Conservation (phyloP, 495 filamentous ascomycete genomes). For the Pseudomonodictys pantanalensis region DNA sequence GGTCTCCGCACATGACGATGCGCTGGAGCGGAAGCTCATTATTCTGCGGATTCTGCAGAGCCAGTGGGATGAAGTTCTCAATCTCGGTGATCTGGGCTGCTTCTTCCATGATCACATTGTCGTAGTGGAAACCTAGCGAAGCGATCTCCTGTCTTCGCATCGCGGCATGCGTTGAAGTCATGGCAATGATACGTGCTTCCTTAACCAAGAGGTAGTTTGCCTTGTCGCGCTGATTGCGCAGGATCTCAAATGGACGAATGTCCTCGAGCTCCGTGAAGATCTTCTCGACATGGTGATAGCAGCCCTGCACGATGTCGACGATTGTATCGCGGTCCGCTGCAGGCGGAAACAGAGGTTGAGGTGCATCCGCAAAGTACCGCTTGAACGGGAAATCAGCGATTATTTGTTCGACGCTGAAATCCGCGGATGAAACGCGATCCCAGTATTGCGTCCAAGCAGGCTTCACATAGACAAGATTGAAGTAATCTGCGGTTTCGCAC, state of each 20-base stretch:
- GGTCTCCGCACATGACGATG: slow-evolving; percentile 90
- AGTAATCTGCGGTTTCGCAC: slow-evolving; percentile 95
- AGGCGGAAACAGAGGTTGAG: slow-evolving; percentile 75
- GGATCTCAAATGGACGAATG: slow-evolving; percentile 90
- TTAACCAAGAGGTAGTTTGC: slow-evolving; percentile 94
- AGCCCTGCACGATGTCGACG: slow-evolving; percentile 77
- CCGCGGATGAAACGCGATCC: slow-evolving; percentile 49
- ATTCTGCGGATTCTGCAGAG: slow-evolving; percentile 76
- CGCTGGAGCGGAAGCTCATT: slow-evolving; percentile 76
- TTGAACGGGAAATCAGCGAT: slow-evolving; percentile 85
- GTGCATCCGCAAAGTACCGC: slow-evolving; percentile 80
- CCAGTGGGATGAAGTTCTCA: slow-evolving; percentile 91
- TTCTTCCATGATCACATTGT: slow-evolving; percentile 99
- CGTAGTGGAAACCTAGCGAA: slow-evolving; percentile 88
- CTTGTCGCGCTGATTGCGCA: slow-evolving; percentile 81
- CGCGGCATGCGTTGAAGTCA: slow-evolving; percentile 98
- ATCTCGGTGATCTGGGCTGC: slow-evolving; percentile 97
- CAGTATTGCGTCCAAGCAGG: slow-evolving; percentile 87
- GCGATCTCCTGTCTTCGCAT: slow-evolving; percentile 94
- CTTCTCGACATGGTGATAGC: slow-evolving; percentile 85
- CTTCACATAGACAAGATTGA: slow-evolving; percentile 85
- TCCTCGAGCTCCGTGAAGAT: slow-evolving; percentile 93
- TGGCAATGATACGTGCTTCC: slow-evolving; percentile 92
- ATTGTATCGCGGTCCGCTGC: slow-evolving; percentile 61
- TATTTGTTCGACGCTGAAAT: slow-evolving; percentile 58